Base-by-base conservation (phyloP, 2,329 filamentous ascomycete genomes). In the Fusarium sp. region DNA sequence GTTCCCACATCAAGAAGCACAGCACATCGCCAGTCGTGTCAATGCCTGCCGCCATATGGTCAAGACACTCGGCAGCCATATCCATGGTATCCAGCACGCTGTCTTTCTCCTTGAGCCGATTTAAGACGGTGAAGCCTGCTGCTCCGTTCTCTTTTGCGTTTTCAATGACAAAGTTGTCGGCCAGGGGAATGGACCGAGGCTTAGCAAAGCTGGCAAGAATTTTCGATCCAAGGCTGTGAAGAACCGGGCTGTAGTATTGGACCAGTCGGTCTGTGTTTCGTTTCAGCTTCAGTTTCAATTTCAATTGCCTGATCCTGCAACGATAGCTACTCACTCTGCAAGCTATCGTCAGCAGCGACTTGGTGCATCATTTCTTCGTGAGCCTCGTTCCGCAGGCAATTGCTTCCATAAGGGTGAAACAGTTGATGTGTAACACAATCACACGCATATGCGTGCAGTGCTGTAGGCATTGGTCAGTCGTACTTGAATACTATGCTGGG, bases 1-100 rank as follows among this genome's bases (percentile, higher is more conserved):
- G 82, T 75, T 92, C 87, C 85, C 90, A 90, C 87, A 93, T 90
- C 15, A 92, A 81, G 74, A 92, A 92, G 74, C 89, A 92, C 0
- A 92, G 81, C 0, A 85, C 89, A 70, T 92, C 90, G 18, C 90
- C 90, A 0, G 90, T 92, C 1, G 91, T 92, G 72, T 92, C 90
- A 64, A 92, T 91, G 1, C 90, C 91, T 0, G 90, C 90, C 0
- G 87, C 89, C 87, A 92, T 89, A 77, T 92, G 90, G 72, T 92
- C 90, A 60, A 91, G 85, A 72, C 89, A 91, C 78, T 93, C 91
- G 22, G 90, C 90, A 0, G 89, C 89, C 68, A 88, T 85, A 72
- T 90, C 85, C 5, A 87, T 79, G 6, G 81, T 77, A 34, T 86
- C 83, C 34, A 91, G 81, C 6, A 81, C 78, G 7, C 65, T 74